Evolutionary conservation across 2,329 filamentous ascomycete species (phyloP).

Genomic region (Graphilbum fragrans): DNA sequence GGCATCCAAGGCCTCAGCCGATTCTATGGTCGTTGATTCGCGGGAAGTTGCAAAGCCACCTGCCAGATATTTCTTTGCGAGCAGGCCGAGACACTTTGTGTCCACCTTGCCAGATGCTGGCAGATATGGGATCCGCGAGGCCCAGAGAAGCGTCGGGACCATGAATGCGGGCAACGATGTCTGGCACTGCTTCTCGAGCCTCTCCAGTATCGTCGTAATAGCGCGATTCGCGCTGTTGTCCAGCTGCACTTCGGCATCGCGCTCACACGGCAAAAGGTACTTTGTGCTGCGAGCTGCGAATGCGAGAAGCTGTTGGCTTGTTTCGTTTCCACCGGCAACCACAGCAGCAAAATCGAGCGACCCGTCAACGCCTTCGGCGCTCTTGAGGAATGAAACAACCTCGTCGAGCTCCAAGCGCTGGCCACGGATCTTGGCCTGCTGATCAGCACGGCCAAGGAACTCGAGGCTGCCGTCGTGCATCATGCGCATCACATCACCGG

Average conservation of each 20-base stretch:
- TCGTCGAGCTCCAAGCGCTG: constrained; percentile 10
- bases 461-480: constrained; percentile 7
- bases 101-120: constrained; percentile 6
- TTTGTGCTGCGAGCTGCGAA: constrained; percentile 1
- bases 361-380: background rate
- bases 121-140: constrained; percentile 6
- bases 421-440: constrained; percentile 9
- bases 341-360: constrained; percentile 4
- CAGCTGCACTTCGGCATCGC: constrained; percentile 1
- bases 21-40: too few species aligned
- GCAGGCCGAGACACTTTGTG: constrained; percentile 4
- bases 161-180: constrained; percentile 5
- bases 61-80: too few species aligned
- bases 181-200: constrained; percentile 3
- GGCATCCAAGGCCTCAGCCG: too few species aligned
- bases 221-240: background rate
- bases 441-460: constrained; percentile 8
- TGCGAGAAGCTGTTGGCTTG: constrained; percentile 1
- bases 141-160: constrained; percentile 7
- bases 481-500: constrained; percentile 8
- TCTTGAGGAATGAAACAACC: constrained; percentile 5
- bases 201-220: background rate
- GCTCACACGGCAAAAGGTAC: constrained; percentile 1
- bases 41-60: too few species aligned
- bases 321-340: background rate